Conservation (phyloP, 495 filamentous ascomycete species). For the Xylaria longipes region DNA sequence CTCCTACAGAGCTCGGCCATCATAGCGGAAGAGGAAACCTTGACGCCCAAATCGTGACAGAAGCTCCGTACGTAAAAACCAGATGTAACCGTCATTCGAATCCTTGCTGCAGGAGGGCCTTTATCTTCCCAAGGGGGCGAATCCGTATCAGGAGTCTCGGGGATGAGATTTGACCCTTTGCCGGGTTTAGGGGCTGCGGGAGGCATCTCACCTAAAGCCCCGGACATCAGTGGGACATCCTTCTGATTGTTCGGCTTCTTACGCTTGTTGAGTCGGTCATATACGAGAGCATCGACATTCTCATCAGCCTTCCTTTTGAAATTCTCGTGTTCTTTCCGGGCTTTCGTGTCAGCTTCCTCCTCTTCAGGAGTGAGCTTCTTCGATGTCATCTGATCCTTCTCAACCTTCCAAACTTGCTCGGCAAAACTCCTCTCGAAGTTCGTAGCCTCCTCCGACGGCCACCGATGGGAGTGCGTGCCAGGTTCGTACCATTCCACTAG, state of each 20-base stretch:
- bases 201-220: conserved; percentile 50
- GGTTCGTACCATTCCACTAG: conserved; percentile 87
- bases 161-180: conserved; percentile 45
- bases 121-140: conserved; percentile 52
- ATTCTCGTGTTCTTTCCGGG: conserved; percentile 49
- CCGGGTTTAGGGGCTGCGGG: conserved; percentile 40
- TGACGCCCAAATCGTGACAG: conserved; percentile 87
- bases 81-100: conserved; percentile 91
- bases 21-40: conserved; percentile 77
- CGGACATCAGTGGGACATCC: conserved; percentile 58
- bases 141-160: conserved; percentile 40
- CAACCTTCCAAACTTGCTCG: conserved; percentile 68
- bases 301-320: conserved; percentile 58
- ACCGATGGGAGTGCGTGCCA: conserved; percentile 73
- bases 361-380: conserved; percentile 52
- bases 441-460: conserved; percentile 76
- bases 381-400: conserved; percentile 49
- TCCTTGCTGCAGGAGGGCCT: conserved; percentile 73
- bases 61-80: conserved; percentile 97
- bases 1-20: conserved; percentile 87
- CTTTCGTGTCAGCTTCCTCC: conserved; percentile 53
- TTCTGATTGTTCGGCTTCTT: conserved; percentile 30
- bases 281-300: conserved; percentile 50
- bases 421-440: conserved; percentile 74
- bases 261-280: conserved; percentile 47